Percentiles rank a stretch among this genome's conserved stretches.
These are phyloP conservation scores for Brasilioporus rufonigricans DNA, from an alignment of 768 basidiomycete genomes.

Conservation along the genomic window DNA sequence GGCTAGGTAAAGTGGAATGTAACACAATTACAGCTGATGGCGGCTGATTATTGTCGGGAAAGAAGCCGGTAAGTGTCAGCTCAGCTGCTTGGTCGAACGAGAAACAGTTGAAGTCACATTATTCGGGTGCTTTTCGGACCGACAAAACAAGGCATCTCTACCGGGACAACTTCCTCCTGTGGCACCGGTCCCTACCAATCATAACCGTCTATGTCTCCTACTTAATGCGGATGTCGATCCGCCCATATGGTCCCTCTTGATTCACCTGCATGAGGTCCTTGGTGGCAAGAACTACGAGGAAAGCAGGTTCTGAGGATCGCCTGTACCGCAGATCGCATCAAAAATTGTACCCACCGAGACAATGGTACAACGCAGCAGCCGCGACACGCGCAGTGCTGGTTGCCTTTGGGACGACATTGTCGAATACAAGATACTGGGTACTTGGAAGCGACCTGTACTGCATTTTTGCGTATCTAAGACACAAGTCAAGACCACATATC, in stretches of 20 bases:
- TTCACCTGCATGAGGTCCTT: slow-evolving; percentile 64
- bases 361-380: slow-evolving; percentile 81
- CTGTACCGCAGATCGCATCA: not conserved
- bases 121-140: slow-evolving; percentile 4
- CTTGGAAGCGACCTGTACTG: slow-evolving; percentile 59
- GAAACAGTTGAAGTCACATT: not conserved
- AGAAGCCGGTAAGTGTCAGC: no score
- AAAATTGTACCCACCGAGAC: slow-evolving; percentile 55
- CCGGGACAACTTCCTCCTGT: not conserved
- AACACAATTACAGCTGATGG: no score
- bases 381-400: slow-evolving; percentile 77
- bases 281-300: slow-evolving; percentile 63
- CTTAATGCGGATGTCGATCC: slow-evolving; percentile 41
- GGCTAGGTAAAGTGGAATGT: no score
- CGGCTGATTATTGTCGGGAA: no score
- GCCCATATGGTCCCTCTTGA: slow-evolving; percentile 61
- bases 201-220: slow-evolving; percentile 15
- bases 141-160: slow-evolving; percentile 1
- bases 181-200: not conserved
- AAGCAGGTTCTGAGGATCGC: not conserved
- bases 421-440: slow-evolving; percentile 52
- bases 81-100: no score
- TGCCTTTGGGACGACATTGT: slow-evolving; percentile 59
- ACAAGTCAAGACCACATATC: slow-evolving; percentile 11
- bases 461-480: slow-evolving; percentile 71